phyloP scores from a whole-genome alignment of 441 rosid species.

The Pelargonium australe region DNA sequence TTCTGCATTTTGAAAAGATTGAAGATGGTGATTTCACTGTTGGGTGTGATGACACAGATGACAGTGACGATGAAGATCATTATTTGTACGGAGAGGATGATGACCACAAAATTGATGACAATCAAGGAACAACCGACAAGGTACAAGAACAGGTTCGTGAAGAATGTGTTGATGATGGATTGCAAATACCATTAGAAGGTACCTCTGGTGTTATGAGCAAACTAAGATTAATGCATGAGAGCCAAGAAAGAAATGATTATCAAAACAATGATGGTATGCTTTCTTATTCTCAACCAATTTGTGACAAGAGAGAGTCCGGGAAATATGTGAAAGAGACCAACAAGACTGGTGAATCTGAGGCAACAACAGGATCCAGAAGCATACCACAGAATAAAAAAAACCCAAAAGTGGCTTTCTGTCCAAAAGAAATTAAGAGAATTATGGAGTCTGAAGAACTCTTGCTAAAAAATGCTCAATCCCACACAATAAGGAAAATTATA shows the following conservation, averaged over 20 bases:
- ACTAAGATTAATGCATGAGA: conserved; percentile 4
- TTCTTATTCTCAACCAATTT: conserved; percentile 15
- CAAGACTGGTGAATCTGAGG: conserved; percentile 12
- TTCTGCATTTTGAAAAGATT: conserved; percentile 23
- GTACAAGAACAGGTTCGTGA: conserved; percentile 17
- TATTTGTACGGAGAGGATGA: conserved; percentile 28
- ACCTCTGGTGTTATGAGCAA: conserved; percentile 12
- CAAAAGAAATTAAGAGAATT: conserved; percentile 43
- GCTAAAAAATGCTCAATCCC: conserved; percentile 45
- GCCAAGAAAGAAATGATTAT: conserved; percentile 12
- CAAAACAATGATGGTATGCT: conserved; percentile 7
- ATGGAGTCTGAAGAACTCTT: conserved; percentile 30
- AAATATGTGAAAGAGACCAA: conserved; percentile 18
- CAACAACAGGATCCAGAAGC: conserved; percentile 17
- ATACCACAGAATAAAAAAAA: conserved; percentile 25
- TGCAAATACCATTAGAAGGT: conserved; percentile 15
- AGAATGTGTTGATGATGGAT: conserved; percentile 10
- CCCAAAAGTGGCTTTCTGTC: conserved; percentile 49
- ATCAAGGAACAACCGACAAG: not conserved
- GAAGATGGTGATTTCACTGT: conserved; percentile 27
- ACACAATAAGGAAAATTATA: conserved; percentile 50
- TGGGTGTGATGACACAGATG: conserved; percentile 31
- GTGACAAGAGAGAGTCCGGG: conserved; percentile 4
- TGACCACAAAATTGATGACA: conserved; percentile 16
- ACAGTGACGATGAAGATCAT: conserved; percentile 28